Percentiles rank a stretch among this genome's conserved stretches.
These are phyloP conservation scores for Malassezia sp. DNA, from an alignment of 1,284 basidiomycete genomes.

Conservation along the genomic window DNA sequence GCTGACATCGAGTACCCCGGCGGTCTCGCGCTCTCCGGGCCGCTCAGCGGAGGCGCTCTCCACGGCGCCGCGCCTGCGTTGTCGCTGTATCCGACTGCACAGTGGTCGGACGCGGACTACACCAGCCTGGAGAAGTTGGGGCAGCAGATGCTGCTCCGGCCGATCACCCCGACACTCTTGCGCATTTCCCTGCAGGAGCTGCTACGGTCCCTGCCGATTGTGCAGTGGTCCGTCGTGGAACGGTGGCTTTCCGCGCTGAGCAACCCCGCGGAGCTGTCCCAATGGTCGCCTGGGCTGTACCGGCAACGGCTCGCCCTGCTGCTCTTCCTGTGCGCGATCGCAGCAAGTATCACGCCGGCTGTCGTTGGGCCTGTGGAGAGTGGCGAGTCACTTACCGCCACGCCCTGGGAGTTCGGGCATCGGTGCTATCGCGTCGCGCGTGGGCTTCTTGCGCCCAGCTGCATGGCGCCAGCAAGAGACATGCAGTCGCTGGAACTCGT, in stretches of 20 bases:
- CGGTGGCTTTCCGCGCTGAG: neutral
- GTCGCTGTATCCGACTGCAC: neutral
- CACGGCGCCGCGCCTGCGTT: too few relatives aligned
- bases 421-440: conserved; percentile 9
- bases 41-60: too few relatives aligned
- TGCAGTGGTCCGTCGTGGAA: conserved; percentile 9
- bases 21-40: too few relatives aligned
- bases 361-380: neutral
- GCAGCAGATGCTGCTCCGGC: neutral
- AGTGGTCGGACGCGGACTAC: conserved; percentile 6
- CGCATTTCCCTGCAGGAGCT: neutral
- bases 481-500: conserved; percentile 4
- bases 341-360: conserved; percentile 1
- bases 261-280: neutral
- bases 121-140: neutral
- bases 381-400: neutral
- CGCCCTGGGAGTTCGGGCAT: conserved; percentile 12
- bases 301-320: conserved; percentile 8
- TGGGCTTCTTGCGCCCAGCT: conserved; percentile 4
- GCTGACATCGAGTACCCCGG: neutral
- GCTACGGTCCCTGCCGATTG: conserved; percentile 5
- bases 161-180: neutral
- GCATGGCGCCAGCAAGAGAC: neutral
- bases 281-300: neutral
- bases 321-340: conserved; percentile 8